phyloP scores from a whole-genome alignment of 805 yeast genomes.

The Yarrowia hollandica region DNA sequence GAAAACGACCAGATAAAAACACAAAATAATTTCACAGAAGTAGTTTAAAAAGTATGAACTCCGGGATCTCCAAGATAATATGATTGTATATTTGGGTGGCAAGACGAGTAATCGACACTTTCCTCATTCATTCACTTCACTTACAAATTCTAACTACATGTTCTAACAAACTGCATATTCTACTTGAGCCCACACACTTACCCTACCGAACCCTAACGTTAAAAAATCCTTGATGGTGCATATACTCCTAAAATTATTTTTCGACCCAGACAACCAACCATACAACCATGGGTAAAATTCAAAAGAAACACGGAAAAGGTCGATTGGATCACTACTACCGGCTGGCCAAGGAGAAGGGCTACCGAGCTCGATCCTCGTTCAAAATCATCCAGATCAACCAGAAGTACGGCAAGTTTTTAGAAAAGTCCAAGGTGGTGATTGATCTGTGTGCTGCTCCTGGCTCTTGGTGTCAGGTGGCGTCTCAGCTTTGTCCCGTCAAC shows the following conservation, averaged over 20 bases:
- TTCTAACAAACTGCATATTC: neutral
- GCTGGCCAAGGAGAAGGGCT: conserved; percentile 96
- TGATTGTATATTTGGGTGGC: too few species aligned
- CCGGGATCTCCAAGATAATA: too few species aligned
- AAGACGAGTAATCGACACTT: too few species aligned
- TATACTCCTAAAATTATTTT: neutral
- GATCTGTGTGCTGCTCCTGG: conserved; percentile 99
- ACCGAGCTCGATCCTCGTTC: conserved; percentile 98
- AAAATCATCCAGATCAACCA: conserved; percentile 93
- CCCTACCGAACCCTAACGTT: neutral
- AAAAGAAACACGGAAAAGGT: conserved; percentile 95
- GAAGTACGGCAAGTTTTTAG: conserved; percentile 92
- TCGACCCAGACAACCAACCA: neutral
- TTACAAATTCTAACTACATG: too few species aligned
- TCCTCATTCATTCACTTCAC: too few species aligned
- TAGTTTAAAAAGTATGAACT: too few species aligned
- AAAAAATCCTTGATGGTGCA: neutral
- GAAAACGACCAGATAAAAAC: too few species aligned
- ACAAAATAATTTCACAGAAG: too few species aligned
- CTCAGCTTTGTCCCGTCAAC: conserved; percentile 86
- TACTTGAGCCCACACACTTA: neutral
- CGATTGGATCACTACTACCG: conserved; percentile 97
- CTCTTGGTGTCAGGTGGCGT: conserved; percentile 99
- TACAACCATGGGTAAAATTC: conserved; percentile 75
- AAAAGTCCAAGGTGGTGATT: conserved; percentile 90